Evolutionary conservation across 2,329 filamentous ascomycete genomes (phyloP).

Genomic region (Clarireedia sp.): DNA sequence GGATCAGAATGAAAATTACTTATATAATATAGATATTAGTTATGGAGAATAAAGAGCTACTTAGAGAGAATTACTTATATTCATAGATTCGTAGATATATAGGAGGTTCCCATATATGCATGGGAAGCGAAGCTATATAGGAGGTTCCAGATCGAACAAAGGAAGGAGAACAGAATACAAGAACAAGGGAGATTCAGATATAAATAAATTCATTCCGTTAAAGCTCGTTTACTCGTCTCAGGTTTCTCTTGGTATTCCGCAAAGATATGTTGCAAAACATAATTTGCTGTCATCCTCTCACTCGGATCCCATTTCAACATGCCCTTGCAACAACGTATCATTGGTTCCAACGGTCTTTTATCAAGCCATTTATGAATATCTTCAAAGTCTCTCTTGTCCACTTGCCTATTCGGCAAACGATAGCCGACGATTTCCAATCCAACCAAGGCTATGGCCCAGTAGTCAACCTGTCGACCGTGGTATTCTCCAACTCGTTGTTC

Average conservation of each 20-base stretch:
- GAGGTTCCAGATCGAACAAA: too few relatives aligned
- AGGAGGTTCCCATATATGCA: too few relatives aligned
- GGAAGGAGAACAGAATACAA: too few relatives aligned
- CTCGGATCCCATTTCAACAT: constrained; percentile 7
- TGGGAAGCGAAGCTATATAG: too few relatives aligned
- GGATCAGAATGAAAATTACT: too few relatives aligned
- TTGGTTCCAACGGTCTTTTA: constrained; percentile 1
- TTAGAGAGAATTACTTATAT: too few relatives aligned
- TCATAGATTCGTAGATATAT: too few relatives aligned
- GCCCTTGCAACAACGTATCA: constrained; percentile 5
- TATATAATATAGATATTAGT: too few relatives aligned
- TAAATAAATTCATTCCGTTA: not conserved
- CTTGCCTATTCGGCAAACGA: not conserved
- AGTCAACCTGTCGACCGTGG: constrained; percentile 14
- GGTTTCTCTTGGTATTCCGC: constrained; percentile 3
- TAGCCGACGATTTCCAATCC: constrained; percentile 8
- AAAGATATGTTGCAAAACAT: not conserved
- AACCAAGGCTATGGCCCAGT: constrained; percentile 17
- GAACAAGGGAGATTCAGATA: too few relatives aligned
- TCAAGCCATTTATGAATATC: constrained; percentile 6
- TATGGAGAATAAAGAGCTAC: too few relatives aligned
- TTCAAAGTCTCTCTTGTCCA: not conserved
- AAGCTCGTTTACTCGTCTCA: constrained; percentile 1
- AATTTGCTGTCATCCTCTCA: constrained; percentile 4
- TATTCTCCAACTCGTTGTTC: constrained; percentile 14